Evolutionary conservation across 2,329 filamentous ascomycete species (phyloP), one percentile per base, ranked within the genome.

Genomic region (Penicillium verrucosum): DNA sequence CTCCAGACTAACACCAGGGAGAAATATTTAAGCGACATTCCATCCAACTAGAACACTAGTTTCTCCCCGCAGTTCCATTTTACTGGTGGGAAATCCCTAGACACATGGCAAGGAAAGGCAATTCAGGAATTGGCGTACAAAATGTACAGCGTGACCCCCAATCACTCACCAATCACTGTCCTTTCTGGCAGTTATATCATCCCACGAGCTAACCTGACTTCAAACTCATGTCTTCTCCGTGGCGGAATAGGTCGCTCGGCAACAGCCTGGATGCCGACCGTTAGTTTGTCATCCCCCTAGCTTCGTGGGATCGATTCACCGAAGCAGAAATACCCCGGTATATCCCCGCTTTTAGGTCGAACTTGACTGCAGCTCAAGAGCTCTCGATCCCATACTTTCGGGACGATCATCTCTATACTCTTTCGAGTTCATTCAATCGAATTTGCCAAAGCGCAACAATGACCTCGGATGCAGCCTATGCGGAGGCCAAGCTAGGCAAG

Each of bases 51-150:
- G 4, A 32, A 32, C 1, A 46, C 44, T 44, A 44, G 34, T 25
- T 30, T 1, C 25, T 5, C 56, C 54, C 54, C 56, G 48, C 47
- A 53, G 34, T 58, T 23, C 12, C 14, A 46, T 45, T 38, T 18
- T 45, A 64, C 37, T 64, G 62, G 62, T 63, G 58, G 58, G 58
- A 54, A 61, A 61, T 58, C 32, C 51, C 18, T 14, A 7, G 6
- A 32, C 25, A 40, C 16, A 43, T 32, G 11, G 44, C 38, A 21
- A 37, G 38, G 34, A 37, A 21, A 50, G n/a, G 16, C 29, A 43
- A 36, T 40, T n/a, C 27, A 32, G 14, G 32, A 43, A 27, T 21
- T 21, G 21, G 21, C 37, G 16, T 27, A 7, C 40, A 36, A 32
- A 29, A 25, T 18, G 34, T 30, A 27, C 50, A 58, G 46, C 43